phyloP scores from a whole-genome alignment of 2,329 filamentous ascomycete genomes.

The Paecilomyces dactylethromorphus region DNA sequence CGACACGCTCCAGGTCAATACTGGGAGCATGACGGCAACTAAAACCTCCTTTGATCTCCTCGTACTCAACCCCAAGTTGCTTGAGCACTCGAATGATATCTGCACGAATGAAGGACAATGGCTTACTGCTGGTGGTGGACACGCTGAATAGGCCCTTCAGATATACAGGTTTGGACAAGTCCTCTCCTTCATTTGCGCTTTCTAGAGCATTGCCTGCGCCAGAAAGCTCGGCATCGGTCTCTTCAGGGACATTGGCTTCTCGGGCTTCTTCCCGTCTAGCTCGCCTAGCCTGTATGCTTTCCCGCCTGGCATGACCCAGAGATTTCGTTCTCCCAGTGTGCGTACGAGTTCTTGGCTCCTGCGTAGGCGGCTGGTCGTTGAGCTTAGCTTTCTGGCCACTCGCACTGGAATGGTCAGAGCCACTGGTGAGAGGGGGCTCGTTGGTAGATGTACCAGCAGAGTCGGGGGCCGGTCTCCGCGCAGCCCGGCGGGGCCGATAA shows the following conservation, averaged over 20 bases:
- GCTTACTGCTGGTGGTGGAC: slow-evolving; percentile 89
- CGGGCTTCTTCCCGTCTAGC: slow-evolving; percentile 64
- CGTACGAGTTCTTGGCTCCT: slow-evolving; percentile 49
- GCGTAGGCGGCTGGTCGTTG: slow-evolving; percentile 44
- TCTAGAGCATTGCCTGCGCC: slow-evolving; percentile 47
- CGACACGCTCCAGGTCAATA: slow-evolving; percentile 73
- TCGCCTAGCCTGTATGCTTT: slow-evolving; percentile 85
- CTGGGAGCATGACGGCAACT: slow-evolving; percentile 81
- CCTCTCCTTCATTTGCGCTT: slow-evolving; percentile 54
- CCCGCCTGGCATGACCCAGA: slow-evolving; percentile 77
- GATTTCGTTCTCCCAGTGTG: slow-evolving; percentile 74
- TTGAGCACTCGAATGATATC: slow-evolving; percentile 88
- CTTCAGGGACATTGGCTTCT: slow-evolving; percentile 78
- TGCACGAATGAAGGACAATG: slow-evolving; percentile 72
- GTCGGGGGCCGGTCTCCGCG: slow-evolving; percentile 50
- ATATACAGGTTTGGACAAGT: slow-evolving; percentile 81
- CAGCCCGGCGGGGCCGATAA: slow-evolving; percentile 57
- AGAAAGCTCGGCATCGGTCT: slow-evolving; percentile 74
- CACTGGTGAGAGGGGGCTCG: slow-evolving; percentile 68
- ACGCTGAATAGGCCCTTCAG: slow-evolving; percentile 96
- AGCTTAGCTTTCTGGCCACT: slow-evolving; percentile 34
- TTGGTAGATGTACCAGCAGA: slow-evolving; percentile 47
- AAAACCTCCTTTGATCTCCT: slow-evolving; percentile 90
- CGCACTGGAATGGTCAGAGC: slow-evolving; percentile 66
- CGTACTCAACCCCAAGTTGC: slow-evolving; percentile 82